phyloP scores from a whole-genome alignment of 164 flowering plant genomes.

The Sedum album region DNA sequence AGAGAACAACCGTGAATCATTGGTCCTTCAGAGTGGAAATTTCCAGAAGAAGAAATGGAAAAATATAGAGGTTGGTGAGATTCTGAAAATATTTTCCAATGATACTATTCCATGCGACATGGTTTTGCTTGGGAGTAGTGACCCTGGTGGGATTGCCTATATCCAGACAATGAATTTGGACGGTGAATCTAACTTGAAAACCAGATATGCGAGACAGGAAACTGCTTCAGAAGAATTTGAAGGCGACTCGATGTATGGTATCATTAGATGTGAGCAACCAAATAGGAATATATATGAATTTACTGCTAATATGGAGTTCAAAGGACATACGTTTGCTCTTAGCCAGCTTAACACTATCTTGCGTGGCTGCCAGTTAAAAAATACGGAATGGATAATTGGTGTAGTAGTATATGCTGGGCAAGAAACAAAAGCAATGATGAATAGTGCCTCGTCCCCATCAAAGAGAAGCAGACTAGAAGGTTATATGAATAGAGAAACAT shows the following conservation, averaged over 20 bases:
- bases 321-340: conserved; percentile 70
- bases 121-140: conserved; percentile 85
- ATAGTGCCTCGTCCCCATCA: conserved; percentile 89
- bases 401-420: conserved; percentile 83
- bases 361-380: conserved; percentile 93
- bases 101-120: conserved; percentile 93
- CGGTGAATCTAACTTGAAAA: conserved; percentile 94
- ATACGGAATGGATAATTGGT: conserved; percentile 81
- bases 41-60: conserved; percentile 72
- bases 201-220: conserved; percentile 95
- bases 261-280: conserved; percentile 86
- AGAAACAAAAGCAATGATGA: conserved; percentile 96
- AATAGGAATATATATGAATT: conserved; percentile 95
- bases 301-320: conserved; percentile 81
- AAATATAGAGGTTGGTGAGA: conserved; percentile 74
- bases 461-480: conserved; percentile 90
- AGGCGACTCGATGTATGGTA: conserved; percentile 43
- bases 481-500: conserved; percentile 72
- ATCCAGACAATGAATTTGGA: conserved; percentile 93
- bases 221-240: conserved; percentile 52
- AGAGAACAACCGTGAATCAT: conserved; percentile 76
- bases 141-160: conserved; percentile 88
- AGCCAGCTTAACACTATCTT: conserved; percentile 89
- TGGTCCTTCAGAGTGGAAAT: conserved; percentile 37
- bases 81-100: conserved; percentile 54